Base-by-base conservation (phyloP, 345 rosid genomes). In the Dovyalis caffra region DNA sequence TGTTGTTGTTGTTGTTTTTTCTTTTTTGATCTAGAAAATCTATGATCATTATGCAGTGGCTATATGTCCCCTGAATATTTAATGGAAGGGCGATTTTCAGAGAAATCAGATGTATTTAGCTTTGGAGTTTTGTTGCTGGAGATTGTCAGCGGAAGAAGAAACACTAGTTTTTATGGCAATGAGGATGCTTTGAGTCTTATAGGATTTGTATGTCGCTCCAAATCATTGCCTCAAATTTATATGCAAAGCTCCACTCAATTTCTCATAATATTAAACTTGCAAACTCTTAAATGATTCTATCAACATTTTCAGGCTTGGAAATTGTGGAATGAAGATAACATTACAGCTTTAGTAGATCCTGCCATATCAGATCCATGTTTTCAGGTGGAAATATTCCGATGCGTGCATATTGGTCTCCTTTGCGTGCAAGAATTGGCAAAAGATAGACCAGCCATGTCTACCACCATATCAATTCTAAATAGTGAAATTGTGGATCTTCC, bases 51-150 rank as follows among this genome's bases (percentile, higher is more conserved):
- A 57, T 78, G 65, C 76, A 86, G 85, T 4, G 91, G 87, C 6
- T 89, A 84, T 29, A 89, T 87, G 90, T 68, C 88, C 31, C 87
- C 83, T 0, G 85, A 89, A 74, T 86, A 85, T 76, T 85, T 85
- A 49, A 82, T 87, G 73, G 64, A 63, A 74, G 91, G 88, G 7
- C 8, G 51, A 1, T 86, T 82, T 56, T 89, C n/a, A n/a, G n/a
- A n/a, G n/a, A n/a, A n/a, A n/a, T n/a, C n/a, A n/a, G n/a, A n/a
- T n/a, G n/a, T n/a, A n/a, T n/a, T n/a, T n/a, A n/a, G n/a, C n/a
- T n/a, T n/a, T n/a, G n/a, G n/a, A n/a, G n/a, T n/a, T n/a, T n/a
- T n/a, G n/a, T n/a, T n/a, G n/a, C n/a, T n/a, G n/a, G n/a, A n/a
- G n/a, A n/a, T n/a, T n/a, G n/a, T 81, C 6, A 77, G 85, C 26